A percentile compares a stretch with the other conserved stretches of the same genome.
These are phyloP conservation scores for Globisporangium paddicum DNA, from an alignment of 352 stramenopile genomes.

Conservation along the genomic window DNA sequence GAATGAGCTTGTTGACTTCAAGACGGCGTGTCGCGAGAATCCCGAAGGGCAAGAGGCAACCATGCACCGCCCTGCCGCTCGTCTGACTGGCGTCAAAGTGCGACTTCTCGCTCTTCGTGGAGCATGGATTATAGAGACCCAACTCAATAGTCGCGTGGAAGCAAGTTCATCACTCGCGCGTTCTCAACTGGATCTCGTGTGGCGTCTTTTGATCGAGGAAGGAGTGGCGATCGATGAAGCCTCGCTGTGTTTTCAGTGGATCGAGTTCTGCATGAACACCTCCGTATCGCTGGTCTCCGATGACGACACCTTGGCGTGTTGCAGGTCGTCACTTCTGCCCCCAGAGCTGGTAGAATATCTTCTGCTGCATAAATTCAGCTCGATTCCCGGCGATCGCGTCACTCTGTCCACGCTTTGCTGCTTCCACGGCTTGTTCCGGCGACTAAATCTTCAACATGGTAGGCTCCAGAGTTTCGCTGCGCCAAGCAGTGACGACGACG, in stretches of 20 bases:
- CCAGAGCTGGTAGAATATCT: slow-evolving; percentile 24
- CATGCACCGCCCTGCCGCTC: slow-evolving; percentile 13
- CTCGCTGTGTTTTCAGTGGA: slow-evolving; percentile 70
- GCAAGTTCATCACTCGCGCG: slow-evolving; percentile 11
- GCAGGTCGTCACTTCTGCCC: slow-evolving; percentile 17
- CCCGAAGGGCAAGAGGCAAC: slow-evolving; percentile 11
- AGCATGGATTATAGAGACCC: slow-evolving; percentile 39
- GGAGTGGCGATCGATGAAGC: slow-evolving; percentile 36
- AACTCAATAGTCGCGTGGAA: neutral
- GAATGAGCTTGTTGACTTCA: slow-evolving; percentile 24
- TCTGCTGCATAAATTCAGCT: slow-evolving; percentile 38
- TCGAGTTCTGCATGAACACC: slow-evolving; percentile 57
- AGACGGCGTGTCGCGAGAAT: neutral
- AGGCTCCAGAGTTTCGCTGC: slow-evolving; percentile 30
- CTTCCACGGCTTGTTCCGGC: slow-evolving; percentile 66
- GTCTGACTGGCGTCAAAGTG: slow-evolving; percentile 33
- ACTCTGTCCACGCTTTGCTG: slow-evolving; percentile 47
- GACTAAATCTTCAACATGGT: slow-evolving; percentile 41
- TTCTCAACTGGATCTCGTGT: slow-evolving; percentile 33
- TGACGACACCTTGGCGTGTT: neutral
- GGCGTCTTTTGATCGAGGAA: slow-evolving; percentile 36
- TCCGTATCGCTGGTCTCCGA: slow-evolving; percentile 2
- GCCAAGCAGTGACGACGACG: neutral
- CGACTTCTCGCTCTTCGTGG: slow-evolving; percentile 55
- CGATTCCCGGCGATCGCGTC: slow-evolving; percentile 27